Conservation (phyloP, 257 asterid genomes). For the Paraleonurus japonicus region DNA sequence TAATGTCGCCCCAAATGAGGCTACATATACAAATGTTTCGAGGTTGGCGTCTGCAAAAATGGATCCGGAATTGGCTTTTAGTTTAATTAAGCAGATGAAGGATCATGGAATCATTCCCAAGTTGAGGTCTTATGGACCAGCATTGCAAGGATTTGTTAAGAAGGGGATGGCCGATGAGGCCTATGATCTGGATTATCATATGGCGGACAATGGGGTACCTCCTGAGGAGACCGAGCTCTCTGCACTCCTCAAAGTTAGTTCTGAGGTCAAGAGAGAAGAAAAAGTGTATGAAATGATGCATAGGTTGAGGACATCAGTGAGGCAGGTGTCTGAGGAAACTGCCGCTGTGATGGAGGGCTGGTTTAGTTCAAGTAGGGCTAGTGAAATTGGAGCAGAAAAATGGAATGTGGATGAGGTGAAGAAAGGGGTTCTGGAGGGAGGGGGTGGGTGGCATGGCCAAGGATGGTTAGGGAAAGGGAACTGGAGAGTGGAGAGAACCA, state of each 20-base stretch:
- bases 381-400: slow-evolving; percentile 57
- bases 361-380: slow-evolving; percentile 68
- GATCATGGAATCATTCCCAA: slow-evolving; percentile 60
- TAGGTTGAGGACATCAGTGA: slow-evolving; percentile 73
- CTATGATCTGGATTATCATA: slow-evolving; percentile 78
- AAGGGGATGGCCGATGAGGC: slow-evolving; percentile 74
- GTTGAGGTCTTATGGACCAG: slow-evolving; percentile 90
- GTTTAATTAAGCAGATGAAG: slow-evolving; percentile 75
- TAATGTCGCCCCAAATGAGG: slow-evolving; percentile 75
- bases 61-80: slow-evolving; percentile 86
- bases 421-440: slow-evolving; percentile 75
- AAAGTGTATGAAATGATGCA: slow-evolving; percentile 91
- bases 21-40: slow-evolving; percentile 85
- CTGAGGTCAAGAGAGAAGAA: slow-evolving; percentile 46
- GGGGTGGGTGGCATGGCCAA: slow-evolving; percentile 99
- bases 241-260: slow-evolving; percentile 72
- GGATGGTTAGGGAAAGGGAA: slow-evolving; percentile 94
- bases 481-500: slow-evolving; percentile 77
- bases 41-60: slow-evolving; percentile 81
- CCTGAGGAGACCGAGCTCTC: slow-evolving; percentile 88
- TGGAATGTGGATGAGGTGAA: slow-evolving; percentile 72
- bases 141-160: slow-evolving; percentile 74
- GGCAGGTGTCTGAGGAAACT: slow-evolving; percentile 89
- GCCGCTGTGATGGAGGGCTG: slow-evolving; percentile 60
- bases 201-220: slow-evolving; percentile 59